A percentile compares a stretch with the other conserved stretches of the same genome.
These are phyloP conservation scores for Daedalea quercina DNA, from an alignment of 768 basidiomycete species.

Conservation along the genomic window DNA sequence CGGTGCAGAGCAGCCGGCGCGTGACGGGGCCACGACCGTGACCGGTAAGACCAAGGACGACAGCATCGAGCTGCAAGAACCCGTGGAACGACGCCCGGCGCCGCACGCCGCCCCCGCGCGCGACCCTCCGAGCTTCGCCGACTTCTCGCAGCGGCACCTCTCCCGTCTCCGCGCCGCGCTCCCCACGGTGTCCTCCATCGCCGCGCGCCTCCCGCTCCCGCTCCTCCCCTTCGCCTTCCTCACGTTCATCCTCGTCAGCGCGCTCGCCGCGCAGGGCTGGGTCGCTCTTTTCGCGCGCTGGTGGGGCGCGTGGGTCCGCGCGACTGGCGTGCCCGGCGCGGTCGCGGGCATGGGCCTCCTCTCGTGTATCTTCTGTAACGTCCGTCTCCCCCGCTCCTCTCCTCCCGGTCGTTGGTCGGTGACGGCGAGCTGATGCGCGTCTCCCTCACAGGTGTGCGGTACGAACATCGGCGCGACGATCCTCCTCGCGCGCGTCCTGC, in stretches of 20 bases:
- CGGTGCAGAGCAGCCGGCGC: not conserved
- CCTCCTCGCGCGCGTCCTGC: constrained; percentile 74
- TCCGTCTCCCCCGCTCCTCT: constrained; percentile 16
- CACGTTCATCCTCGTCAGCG: constrained; percentile 92
- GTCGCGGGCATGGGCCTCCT: constrained; percentile 55
- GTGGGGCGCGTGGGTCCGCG: constrained; percentile 41
- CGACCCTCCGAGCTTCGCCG: constrained; percentile 5
- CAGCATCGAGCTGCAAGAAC: constrained; percentile 3
- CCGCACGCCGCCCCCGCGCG: constrained; percentile 3
- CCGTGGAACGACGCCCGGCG: not conserved
- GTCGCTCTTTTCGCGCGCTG: constrained; percentile 74
- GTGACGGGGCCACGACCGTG: no score
- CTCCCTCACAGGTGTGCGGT: constrained; percentile 45
- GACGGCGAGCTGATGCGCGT: not conserved
- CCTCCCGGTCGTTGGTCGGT: not conserved
- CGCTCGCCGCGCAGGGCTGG: constrained; percentile 78
- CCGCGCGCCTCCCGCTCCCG: constrained; percentile 68
- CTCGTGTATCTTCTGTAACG: constrained; percentile 70
- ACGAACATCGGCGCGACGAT: constrained; percentile 93
- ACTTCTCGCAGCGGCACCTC: constrained; percentile 6
- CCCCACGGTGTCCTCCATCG: constrained; percentile 63
- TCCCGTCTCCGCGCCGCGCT: constrained; percentile 33
- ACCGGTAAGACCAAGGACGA: not conserved
- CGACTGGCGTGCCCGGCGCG: constrained; percentile 29
- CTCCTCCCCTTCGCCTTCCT: constrained; percentile 90